Conservation (phyloP, 352 stramenopile genomes). For the Phytophthora quininea region DNA sequence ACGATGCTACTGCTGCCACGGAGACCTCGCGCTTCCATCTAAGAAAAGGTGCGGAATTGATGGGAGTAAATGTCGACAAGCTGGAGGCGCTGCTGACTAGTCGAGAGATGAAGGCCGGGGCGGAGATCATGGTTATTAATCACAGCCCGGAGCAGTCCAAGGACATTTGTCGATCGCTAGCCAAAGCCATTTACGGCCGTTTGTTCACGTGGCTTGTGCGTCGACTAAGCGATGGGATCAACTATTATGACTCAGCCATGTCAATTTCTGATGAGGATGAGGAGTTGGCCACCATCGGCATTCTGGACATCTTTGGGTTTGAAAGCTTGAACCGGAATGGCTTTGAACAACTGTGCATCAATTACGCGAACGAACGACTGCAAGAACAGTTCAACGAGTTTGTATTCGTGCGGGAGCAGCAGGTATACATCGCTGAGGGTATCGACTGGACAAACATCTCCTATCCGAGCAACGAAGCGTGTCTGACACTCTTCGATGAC, state of each 20-base stretch:
- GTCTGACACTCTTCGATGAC: constrained; percentile 82
- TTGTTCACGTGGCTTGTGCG: constrained; percentile 96
- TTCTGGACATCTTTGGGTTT: constrained; percentile 92
- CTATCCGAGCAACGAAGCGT: constrained; percentile 84
- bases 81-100: constrained; percentile 91
- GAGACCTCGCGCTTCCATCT: constrained; percentile 51
- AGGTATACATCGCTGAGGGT: constrained; percentile 80
- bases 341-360: constrained; percentile 90
- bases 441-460: constrained; percentile 88
- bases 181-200: constrained; percentile 96
- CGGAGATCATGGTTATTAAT: constrained; percentile 88
- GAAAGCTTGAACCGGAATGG: constrained; percentile 84
- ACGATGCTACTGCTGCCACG: constrained; percentile 51
- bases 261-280: constrained; percentile 54
- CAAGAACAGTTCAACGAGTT: constrained; percentile 91
- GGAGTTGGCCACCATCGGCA: constrained; percentile 75
- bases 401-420: constrained; percentile 86
- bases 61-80: constrained; percentile 82
- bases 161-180: constrained; percentile 93
- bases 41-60: constrained; percentile 85
- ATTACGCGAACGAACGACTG: constrained; percentile 87
- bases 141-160: constrained; percentile 73
- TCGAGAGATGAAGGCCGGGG: constrained; percentile 91
- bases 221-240: constrained; percentile 83
- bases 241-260: constrained; percentile 56